phyloP scores from a whole-genome alignment of 352 stramenopile genomes.

The Phytophthora boehmeriae region DNA sequence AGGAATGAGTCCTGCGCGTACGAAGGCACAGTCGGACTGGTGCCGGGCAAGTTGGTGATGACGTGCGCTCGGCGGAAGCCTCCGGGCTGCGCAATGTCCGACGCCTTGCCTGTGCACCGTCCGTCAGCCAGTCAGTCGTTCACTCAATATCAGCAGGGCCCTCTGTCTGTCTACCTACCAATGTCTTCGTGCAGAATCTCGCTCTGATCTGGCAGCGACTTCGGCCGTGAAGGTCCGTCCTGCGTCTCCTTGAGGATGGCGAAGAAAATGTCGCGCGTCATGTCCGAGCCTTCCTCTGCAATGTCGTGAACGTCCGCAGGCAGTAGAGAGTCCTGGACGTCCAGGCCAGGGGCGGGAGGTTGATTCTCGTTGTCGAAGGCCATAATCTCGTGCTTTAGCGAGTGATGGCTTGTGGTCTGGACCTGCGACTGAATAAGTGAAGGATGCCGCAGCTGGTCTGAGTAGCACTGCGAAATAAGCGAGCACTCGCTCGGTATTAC shows the following conservation, averaged over 20 bases:
- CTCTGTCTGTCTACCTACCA: slow-evolving; percentile 17
- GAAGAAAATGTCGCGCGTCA: slow-evolving; percentile 74
- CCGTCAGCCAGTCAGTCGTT: background rate
- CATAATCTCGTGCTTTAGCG: slow-evolving; percentile 13
- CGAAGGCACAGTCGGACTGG: slow-evolving; percentile 32
- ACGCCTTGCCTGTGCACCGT: slow-evolving; percentile 43
- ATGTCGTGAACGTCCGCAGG: slow-evolving; percentile 58
- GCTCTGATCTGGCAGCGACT: slow-evolving; percentile 59
- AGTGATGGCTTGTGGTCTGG: background rate
- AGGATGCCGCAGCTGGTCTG: too few relatives aligned
- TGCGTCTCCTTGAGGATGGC: slow-evolving; percentile 62
- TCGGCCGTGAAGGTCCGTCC: slow-evolving; percentile 40
- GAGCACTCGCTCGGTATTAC: too few relatives aligned
- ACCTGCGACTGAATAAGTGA: background rate
- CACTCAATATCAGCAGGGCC: background rate
- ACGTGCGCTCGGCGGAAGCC: slow-evolving; percentile 64
- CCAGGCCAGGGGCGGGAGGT: slow-evolving; percentile 3
- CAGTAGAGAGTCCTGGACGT: slow-evolving; percentile 26
- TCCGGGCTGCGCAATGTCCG: slow-evolving; percentile 55
- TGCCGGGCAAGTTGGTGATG: slow-evolving; percentile 42
- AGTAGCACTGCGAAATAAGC: too few relatives aligned
- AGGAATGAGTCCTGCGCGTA: slow-evolving; percentile 63
- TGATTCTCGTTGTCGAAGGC: slow-evolving; percentile 11
- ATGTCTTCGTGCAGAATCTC: slow-evolving; percentile 66
- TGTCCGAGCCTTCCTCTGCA: slow-evolving; percentile 61